Conservation (phyloP, 2,329 filamentous ascomycete species). For the Aspergillus proliferans region DNA sequence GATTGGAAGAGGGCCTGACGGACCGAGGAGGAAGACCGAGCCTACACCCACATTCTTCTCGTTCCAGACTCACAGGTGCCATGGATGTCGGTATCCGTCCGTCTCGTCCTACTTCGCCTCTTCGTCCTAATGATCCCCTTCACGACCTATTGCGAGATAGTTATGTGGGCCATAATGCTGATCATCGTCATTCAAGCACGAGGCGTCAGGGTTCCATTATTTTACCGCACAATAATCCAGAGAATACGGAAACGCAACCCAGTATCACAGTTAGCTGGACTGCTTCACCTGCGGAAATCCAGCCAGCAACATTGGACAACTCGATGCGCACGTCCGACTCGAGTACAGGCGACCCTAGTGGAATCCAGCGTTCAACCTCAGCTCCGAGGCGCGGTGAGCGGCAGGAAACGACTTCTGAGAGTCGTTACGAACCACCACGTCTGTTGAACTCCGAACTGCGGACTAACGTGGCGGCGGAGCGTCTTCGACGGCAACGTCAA, state of each 20-base stretch:
- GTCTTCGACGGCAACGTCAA: conserved; percentile 33
- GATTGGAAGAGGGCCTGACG: conserved; percentile 24
- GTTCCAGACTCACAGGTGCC: conserved; percentile 21
- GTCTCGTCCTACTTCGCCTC: conserved; percentile 30
- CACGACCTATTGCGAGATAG: conserved; percentile 26
- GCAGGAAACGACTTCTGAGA: conserved; percentile 17
- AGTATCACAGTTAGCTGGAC: conserved; percentile 35
- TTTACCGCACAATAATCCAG: conserved; percentile 29
- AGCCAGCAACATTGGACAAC: conserved; percentile 20
- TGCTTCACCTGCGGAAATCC: conserved; percentile 35
- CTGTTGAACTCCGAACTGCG: conserved; percentile 29
- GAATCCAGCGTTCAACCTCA: conserved; percentile 29
- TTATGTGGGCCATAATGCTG: conserved; percentile 20
- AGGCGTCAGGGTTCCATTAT: conserved; percentile 37
- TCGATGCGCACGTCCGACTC: conserved; percentile 15
- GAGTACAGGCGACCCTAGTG: conserved; percentile 17
- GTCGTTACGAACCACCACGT: conserved; percentile 21
- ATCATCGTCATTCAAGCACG: conserved; percentile 25
- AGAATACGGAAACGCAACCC: conserved; percentile 24
- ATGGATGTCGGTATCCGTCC: conserved; percentile 24
- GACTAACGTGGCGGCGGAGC: conserved; percentile 34
- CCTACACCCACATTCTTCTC: conserved; percentile 22
- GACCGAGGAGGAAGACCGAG: conserved; percentile 25
- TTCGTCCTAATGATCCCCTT: conserved; percentile 21
- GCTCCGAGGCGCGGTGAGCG: conserved; percentile 28